These are phyloP conservation scores for Davidsoniella eucalypti DNA, from an alignment of 2,329 filamentous ascomycete genomes.

Conservation along the genomic window DNA sequence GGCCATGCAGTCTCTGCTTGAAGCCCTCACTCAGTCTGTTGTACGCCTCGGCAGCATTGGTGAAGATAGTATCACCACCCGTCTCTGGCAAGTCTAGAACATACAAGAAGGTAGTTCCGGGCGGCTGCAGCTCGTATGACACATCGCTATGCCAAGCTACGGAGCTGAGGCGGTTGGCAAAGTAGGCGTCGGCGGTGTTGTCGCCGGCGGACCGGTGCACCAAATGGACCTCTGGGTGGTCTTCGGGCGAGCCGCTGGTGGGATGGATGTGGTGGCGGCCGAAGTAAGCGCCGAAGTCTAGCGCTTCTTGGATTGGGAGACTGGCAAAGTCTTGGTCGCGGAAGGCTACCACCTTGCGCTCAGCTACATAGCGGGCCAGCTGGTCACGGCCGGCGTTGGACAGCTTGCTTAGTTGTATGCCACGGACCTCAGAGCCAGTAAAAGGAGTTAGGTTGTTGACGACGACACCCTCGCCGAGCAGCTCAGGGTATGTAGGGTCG, in stretches of 20 bases:
- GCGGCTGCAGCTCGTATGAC: constrained; percentile 74
- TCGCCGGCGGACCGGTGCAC: constrained; percentile 51
- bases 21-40: constrained; percentile 64
- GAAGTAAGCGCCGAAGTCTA: constrained; percentile 58
- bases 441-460: constrained; percentile 51
- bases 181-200: constrained; percentile 38
- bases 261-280: constrained; percentile 71
- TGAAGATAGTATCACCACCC: constrained; percentile 76
- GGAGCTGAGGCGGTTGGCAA: constrained; percentile 48
- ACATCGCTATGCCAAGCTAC: constrained; percentile 85
- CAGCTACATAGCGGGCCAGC: constrained; percentile 56
- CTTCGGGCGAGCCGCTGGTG: constrained; percentile 57
- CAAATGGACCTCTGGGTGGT: constrained; percentile 59
- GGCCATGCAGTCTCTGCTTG: constrained; percentile 61
- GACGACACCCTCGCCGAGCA: constrained; percentile 37
- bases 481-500: constrained; percentile 50
- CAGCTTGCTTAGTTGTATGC: constrained; percentile 55
- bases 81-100: constrained; percentile 65
- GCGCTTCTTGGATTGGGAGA: constrained; percentile 51
- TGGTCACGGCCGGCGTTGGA: constrained; percentile 57
- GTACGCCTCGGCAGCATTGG: constrained; percentile 66
- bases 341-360: constrained; percentile 67
- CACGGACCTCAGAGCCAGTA: constrained; percentile 56
- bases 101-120: constrained; percentile 80
- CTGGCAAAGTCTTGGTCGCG: constrained; percentile 57